Conservation (phyloP, 352 stramenopile species). For the Pythium diclinum region DNA sequence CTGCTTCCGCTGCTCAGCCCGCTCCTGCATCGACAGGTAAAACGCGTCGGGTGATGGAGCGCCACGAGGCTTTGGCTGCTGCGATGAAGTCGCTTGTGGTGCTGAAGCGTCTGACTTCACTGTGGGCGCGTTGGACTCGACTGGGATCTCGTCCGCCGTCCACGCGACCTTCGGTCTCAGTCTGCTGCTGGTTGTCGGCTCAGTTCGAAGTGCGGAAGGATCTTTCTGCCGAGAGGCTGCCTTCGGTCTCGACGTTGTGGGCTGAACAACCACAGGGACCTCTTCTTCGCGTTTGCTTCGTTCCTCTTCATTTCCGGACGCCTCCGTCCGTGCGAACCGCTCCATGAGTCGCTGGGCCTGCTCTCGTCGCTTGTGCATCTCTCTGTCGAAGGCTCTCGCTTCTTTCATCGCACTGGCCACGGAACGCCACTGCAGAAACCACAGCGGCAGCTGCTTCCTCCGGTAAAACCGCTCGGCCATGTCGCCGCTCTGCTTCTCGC, state of each 20-base stretch:
- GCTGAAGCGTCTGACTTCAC: neutral
- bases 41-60: constrained; percentile 34
- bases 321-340: constrained; percentile 1
- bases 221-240: neutral
- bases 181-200: neutral
- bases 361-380: constrained; percentile 31
- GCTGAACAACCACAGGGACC: neutral
- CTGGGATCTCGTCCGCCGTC: neutral
- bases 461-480: constrained; percentile 39
- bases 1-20: constrained; percentile 48
- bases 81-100: neutral
- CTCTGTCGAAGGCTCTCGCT: constrained; percentile 20
- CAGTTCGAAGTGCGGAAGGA: neutral
- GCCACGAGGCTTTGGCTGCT: neutral
- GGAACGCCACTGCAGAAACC: constrained; percentile 53
- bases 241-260: neutral
- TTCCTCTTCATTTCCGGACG: neutral
- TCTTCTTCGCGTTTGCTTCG: neutral
- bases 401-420: constrained; percentile 31
- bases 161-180: constrained; percentile 5
- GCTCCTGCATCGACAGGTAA: constrained; percentile 54
- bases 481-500: constrained; percentile 16
- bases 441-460: constrained; percentile 33
- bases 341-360: constrained; percentile 33
- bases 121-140: neutral